Base-by-base conservation (phyloP, 2,329 filamentous ascomycete species). In the Arthrinium puccinioides region DNA sequence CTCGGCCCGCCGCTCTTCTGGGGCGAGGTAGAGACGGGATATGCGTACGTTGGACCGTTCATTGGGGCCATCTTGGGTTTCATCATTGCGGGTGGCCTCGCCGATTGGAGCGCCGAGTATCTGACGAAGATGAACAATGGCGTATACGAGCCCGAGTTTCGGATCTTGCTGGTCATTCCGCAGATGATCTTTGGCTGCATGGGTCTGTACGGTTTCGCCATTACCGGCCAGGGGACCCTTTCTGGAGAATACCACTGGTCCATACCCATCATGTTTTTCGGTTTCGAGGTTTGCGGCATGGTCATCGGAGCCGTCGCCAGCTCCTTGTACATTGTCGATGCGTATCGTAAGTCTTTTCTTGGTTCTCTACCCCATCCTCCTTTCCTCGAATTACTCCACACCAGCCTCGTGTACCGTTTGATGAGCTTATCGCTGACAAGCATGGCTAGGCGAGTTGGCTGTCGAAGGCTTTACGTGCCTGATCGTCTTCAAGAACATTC, bases 401-500 rank as follows among this genome's bases (percentile, higher is more conserved):
- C n/a, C n/a, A n/a, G n/a, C n/a, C n/a, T n/a, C n/a, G n/a, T n/a
- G n/a, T n/a, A n/a, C n/a, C n/a, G n/a, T n/a, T n/a, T n/a, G n/a
- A n/a, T n/a, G n/a, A n/a, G n/a, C n/a, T n/a, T n/a, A n/a, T n/a
- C n/a, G n/a, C n/a, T n/a, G n/a, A n/a, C n/a, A n/a, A n/a, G n/a
- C n/a, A 31, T 24, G 6, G 9, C 24, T 37, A 85, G 82, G 81
- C 7, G 82, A 90, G 44, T 77, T 94, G 39, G 79, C 86, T 1
- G 77, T 95, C 32, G 89, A 96, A 61, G 85, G 81, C 6, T 94
- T 95, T 57, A 95, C 88, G 0, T 86, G 87, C 61, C 76, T 92
- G 57, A 74, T 95, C 46, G 81, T 95, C 37, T 95, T 96, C 70
- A 96, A 96, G 63, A 95, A 96, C 61, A 74, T 96, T 44, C 94